Percentiles rank a stretch among this genome's conserved stretches.
Evolutionary conservation across 2,329 filamentous ascomycete species (phyloP).

Genomic region (Phaeosphaeria sp.): DNA sequence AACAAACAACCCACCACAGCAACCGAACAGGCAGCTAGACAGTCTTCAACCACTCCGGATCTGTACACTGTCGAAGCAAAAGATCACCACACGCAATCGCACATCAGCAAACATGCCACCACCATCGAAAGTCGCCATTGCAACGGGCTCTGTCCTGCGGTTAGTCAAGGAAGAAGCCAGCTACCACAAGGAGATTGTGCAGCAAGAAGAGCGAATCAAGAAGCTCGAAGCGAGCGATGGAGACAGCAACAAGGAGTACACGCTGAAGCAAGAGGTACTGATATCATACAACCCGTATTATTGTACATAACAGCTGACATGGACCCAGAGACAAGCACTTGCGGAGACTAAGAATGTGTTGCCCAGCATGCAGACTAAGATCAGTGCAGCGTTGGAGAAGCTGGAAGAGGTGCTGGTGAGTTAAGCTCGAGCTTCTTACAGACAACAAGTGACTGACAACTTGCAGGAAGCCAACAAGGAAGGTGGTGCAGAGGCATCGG

Average conservation of each 20-base stretch:
- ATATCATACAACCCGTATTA: neutral
- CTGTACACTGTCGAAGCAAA: neutral
- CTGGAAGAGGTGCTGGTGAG: constrained; percentile 78
- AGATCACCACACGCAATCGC: neutral
- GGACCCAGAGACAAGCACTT: constrained; percentile 72
- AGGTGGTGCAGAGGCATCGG: constrained; percentile 43
- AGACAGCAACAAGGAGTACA: constrained; percentile 78
- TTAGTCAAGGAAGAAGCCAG: constrained; percentile 90
- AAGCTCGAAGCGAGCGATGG: constrained; percentile 68
- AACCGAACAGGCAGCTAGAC: neutral
- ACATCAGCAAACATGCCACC: constrained; percentile 67
- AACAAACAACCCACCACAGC: neutral
- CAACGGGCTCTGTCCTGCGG: constrained; percentile 78
- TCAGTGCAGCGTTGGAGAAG: constrained; percentile 72
- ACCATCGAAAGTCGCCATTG: constrained; percentile 77
- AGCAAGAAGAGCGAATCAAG: constrained; percentile 75
- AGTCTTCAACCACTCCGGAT: neutral
- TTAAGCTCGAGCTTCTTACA: constrained; percentile 25
- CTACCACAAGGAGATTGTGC: constrained; percentile 83
- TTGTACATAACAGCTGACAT: constrained; percentile 9
- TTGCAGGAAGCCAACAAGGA: constrained; percentile 51
- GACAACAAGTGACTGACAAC: constrained; percentile 22
- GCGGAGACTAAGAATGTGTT: constrained; percentile 89
- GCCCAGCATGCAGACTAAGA: constrained; percentile 72
- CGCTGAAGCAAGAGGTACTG: constrained; percentile 83